Evolutionary conservation across 768 basidiomycete species (phyloP).

Genomic region (Tubosaeta sp.): DNA sequence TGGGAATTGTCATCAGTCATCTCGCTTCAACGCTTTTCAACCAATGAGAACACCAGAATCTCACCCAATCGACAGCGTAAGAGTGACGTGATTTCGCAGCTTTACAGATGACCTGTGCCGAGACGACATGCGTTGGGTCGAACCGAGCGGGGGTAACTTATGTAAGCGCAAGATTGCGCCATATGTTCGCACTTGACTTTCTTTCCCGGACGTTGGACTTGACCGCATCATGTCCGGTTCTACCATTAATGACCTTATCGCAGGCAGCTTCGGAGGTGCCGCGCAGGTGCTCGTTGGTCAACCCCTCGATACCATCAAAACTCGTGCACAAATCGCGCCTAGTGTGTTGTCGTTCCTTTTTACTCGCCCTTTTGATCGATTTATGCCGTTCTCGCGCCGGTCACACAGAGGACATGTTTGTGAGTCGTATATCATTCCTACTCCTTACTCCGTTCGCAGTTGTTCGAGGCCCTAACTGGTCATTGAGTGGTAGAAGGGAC

Average conservation of each 20-base stretch:
- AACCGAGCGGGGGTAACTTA: no score
- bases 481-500: slow-evolving; percentile 63
- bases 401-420: slow-evolving; percentile 77
- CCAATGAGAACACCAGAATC: no score
- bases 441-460: not conserved
- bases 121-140: no score
- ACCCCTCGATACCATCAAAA: slow-evolving; percentile 85
- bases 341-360: slow-evolving; percentile 44
- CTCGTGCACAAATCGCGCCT: slow-evolving; percentile 81
- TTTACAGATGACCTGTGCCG: no score
- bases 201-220: not conserved
- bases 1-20: no score
- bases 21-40: no score
- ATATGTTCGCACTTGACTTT: not conserved
- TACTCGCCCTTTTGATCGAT: not conserved
- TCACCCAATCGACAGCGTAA: no score
- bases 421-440: slow-evolving; percentile 50
- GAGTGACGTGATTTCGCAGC: no score
- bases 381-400: slow-evolving; percentile 2
- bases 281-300: slow-evolving; percentile 95
- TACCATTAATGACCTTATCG: slow-evolving; percentile 77
- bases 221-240: slow-evolving; percentile 25
- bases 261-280: slow-evolving; percentile 90
- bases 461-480: not conserved
- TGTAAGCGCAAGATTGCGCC: no score